These are phyloP conservation scores for Salvia miltiorrhiza DNA, from an alignment of 257 asterid genomes.

Conservation along the genomic window DNA sequence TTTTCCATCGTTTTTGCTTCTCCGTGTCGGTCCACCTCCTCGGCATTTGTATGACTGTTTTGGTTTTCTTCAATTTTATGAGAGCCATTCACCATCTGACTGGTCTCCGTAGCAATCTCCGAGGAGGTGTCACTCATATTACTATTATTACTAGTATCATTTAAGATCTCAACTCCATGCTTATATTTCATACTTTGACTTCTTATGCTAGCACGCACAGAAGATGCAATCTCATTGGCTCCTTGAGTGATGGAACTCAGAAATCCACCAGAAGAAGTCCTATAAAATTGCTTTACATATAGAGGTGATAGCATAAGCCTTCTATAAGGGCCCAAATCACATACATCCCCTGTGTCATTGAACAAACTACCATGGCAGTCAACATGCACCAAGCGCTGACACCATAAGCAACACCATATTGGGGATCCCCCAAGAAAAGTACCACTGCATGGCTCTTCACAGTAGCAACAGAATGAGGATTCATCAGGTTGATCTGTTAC, in stretches of 20 bases:
- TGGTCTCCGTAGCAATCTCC: slow-evolving; percentile 42
- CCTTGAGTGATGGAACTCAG: slow-evolving; percentile 91
- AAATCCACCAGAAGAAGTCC: slow-evolving; percentile 67
- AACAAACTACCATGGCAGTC: slow-evolving; percentile 87
- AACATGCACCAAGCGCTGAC: slow-evolving; percentile 94
- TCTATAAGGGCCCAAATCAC: slow-evolving; percentile 87
- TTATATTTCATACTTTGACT: slow-evolving; percentile 78
- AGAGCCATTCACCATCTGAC: slow-evolving; percentile 47
- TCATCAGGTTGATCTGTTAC: slow-evolving; percentile 88
- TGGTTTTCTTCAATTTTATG: slow-evolving; percentile 49
- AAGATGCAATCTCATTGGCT: slow-evolving; percentile 95
- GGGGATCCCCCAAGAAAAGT: slow-evolving; percentile 98
- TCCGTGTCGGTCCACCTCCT: slow-evolving; percentile 46
- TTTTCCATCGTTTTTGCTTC: slow-evolving; percentile 52
- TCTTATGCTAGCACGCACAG: slow-evolving; percentile 92
- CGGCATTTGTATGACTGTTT: slow-evolving; percentile 35
- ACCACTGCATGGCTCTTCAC: slow-evolving; percentile 95
- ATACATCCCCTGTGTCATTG: slow-evolving; percentile 80
- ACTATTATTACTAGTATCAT: slow-evolving; percentile 48
- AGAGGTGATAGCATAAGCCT: slow-evolving; percentile 90
- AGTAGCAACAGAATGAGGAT: slow-evolving; percentile 86
- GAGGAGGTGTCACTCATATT: slow-evolving; percentile 50
- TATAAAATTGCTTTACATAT: slow-evolving; percentile 59
- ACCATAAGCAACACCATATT: slow-evolving; percentile 98
- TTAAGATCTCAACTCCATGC: slow-evolving; percentile 49